Evolutionary conservation across 2,329 filamentous ascomycete genomes (phyloP).

Genomic region (Aureobasidium sp.): DNA sequence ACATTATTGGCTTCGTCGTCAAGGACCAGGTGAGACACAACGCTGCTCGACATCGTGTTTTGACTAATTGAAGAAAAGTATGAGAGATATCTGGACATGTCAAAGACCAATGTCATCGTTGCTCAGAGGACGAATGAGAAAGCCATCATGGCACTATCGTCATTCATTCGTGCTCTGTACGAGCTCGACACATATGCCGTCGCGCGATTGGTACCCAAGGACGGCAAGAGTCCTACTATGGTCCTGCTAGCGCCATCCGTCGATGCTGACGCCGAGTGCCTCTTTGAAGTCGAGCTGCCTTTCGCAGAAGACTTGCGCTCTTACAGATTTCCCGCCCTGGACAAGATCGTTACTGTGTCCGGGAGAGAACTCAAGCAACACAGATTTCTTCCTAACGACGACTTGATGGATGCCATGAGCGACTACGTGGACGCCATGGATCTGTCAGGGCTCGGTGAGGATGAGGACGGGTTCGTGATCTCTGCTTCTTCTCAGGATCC

Average conservation of each 20-base stretch:
- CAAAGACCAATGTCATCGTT: constrained; percentile 69
- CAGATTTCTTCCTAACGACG: constrained; percentile 69
- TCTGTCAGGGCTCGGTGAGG: constrained; percentile 60
- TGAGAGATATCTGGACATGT: constrained; percentile 78
- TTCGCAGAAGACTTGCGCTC: constrained; percentile 86
- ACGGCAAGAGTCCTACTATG: constrained; percentile 69
- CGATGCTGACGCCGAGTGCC: constrained; percentile 71
- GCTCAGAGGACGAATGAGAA: constrained; percentile 72
- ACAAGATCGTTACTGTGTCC: constrained; percentile 79
- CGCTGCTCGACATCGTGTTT: neutral
- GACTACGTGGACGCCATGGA: constrained; percentile 94
- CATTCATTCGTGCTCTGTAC: constrained; percentile 77
- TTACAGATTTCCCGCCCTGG: constrained; percentile 88
- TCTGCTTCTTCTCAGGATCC: neutral
- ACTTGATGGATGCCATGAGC: constrained; percentile 74
- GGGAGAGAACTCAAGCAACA: constrained; percentile 76
- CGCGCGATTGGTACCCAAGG: constrained; percentile 77
- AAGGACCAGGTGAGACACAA: constrained; percentile 52
- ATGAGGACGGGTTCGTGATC: constrained; percentile 62
- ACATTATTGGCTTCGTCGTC: constrained; percentile 81
- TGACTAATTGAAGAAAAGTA: constrained; percentile 41
- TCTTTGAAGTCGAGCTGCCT: constrained; percentile 84
- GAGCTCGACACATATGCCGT: constrained; percentile 82
- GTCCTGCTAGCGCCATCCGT: constrained; percentile 74
- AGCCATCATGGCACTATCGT: constrained; percentile 77